These are phyloP conservation scores for Ceratocystis cacaofunesta DNA, from an alignment of 2,329 filamentous ascomycete species.

Conservation along the genomic window DNA sequence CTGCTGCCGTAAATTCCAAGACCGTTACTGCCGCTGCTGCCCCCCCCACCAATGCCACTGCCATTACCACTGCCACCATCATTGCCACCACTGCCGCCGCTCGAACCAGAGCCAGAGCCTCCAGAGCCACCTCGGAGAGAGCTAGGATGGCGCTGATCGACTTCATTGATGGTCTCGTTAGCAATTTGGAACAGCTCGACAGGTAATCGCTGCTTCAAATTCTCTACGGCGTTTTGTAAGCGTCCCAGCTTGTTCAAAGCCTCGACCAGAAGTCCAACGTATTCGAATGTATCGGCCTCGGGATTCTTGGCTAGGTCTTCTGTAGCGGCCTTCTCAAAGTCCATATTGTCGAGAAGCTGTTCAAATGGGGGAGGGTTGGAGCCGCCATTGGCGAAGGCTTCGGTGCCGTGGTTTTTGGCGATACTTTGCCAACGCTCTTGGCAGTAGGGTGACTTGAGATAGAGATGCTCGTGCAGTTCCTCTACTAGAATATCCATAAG, in stretches of 20 bases:
- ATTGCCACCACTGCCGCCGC: slow-evolving; percentile 37
- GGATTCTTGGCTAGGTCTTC: slow-evolving; percentile 90
- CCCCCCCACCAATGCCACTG: background rate
- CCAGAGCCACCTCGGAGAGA: slow-evolving; percentile 46
- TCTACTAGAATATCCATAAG: slow-evolving; percentile 93
- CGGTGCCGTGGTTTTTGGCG: slow-evolving; percentile 48
- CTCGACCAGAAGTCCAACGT: slow-evolving; percentile 76
- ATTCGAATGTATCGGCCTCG: slow-evolving; percentile 88
- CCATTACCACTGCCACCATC: slow-evolving; percentile 49
- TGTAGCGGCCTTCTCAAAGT: slow-evolving; percentile 46
- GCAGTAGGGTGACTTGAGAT: slow-evolving; percentile 94
- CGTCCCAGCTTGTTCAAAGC: slow-evolving; percentile 78
- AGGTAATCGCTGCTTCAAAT: slow-evolving; percentile 79
- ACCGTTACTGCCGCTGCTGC: slow-evolving; percentile 33
- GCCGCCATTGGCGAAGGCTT: slow-evolving; percentile 31
- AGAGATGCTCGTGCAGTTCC: slow-evolving; percentile 91
- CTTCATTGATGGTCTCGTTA: slow-evolving; percentile 85
- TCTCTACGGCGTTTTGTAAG: slow-evolving; percentile 73
- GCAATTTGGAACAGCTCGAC: slow-evolving; percentile 90
- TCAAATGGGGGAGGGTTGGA: slow-evolving; percentile 40
- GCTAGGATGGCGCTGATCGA: slow-evolving; percentile 83
- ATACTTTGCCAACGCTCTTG: slow-evolving; percentile 88
- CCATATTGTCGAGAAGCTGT: slow-evolving; percentile 43
- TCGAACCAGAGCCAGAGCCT: background rate
- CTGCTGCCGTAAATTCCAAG: slow-evolving; percentile 50